Percentiles rank a stretch among this genome's conserved stretches.
These are phyloP conservation scores for Thielaviopsis cerberus DNA, from an alignment of 2,329 filamentous ascomycete species.

Conservation along the genomic window DNA sequence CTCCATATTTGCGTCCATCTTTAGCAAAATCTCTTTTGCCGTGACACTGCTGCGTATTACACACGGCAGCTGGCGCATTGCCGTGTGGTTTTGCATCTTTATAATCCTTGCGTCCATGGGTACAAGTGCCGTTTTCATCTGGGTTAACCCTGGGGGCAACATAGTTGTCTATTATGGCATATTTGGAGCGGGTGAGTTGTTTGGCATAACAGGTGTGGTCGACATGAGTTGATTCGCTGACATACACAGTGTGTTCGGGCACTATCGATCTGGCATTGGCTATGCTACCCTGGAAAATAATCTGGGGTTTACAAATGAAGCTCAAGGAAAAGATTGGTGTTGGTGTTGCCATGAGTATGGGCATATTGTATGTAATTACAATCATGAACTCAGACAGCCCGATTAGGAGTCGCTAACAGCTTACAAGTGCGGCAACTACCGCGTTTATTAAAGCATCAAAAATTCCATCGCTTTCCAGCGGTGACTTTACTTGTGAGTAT, in stretches of 20 bases:
- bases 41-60: constrained; percentile 17
- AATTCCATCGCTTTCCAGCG: constrained; percentile 14
- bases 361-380: constrained; percentile 20
- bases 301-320: constrained; percentile 23
- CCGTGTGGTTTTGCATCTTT: constrained; percentile 16
- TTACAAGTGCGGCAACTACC: constrained; percentile 18
- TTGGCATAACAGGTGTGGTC: neutral
- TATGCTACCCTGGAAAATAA: constrained; percentile 23
- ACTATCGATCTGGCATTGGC: constrained; percentile 24
- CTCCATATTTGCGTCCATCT: constrained; percentile 16
- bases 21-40: constrained; percentile 19
- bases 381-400: neutral
- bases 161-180: constrained; percentile 12
- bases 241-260: constrained; percentile 18
- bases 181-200: constrained; percentile 11
- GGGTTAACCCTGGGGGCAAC: constrained; percentile 8
- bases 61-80: constrained; percentile 9
- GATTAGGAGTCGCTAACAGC: neutral
- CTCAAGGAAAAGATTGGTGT: constrained; percentile 24
- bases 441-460: constrained; percentile 18
- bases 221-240: neutral
- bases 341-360: constrained; percentile 25
- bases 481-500: constrained; percentile 13
- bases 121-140: constrained; percentile 14
- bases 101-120: constrained; percentile 15